Percentiles rank a stretch among this genome's conserved stretches.
Evolutionary conservation across 805 yeast genomes (phyloP).

Genomic region (Wickerhamomyces bovis): DNA sequence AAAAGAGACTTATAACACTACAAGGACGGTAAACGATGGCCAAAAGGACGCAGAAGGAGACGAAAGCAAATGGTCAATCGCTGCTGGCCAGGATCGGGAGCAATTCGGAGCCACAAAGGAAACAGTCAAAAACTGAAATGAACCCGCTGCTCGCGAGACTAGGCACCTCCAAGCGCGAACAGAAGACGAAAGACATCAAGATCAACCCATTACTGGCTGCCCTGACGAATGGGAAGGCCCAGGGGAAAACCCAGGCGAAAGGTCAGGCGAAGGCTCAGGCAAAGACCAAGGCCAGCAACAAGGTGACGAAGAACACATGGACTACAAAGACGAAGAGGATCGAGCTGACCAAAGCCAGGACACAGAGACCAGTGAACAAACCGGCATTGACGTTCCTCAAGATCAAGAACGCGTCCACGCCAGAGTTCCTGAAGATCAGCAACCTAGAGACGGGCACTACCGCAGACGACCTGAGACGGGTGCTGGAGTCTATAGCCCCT

Average conservation of each 20-base stretch:
- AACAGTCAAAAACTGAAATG: neutral
- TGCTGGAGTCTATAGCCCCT: constrained; percentile 20
- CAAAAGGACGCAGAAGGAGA: neutral
- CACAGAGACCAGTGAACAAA: neutral
- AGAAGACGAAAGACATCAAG: neutral
- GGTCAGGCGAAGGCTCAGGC: neutral
- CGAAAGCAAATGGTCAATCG: neutral
- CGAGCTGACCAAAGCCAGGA: neutral
- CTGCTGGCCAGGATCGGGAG: neutral
- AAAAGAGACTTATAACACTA: neutral
- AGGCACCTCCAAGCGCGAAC: neutral
- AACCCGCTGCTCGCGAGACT: constrained; percentile 6
- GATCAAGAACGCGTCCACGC: constrained; percentile 21
- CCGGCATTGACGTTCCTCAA: constrained; percentile 4
- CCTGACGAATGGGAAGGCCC: neutral
- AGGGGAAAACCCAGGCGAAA: too few relatives aligned
- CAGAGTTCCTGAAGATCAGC: constrained; percentile 24
- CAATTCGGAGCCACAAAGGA: neutral
- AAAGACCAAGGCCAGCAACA: neutral
- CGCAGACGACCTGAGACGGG: constrained; percentile 23
- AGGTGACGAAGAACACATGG: neutral
- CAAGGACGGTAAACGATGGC: neutral
- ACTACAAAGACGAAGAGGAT: neutral
- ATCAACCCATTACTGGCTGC: constrained; percentile 9
- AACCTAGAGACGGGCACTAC: constrained; percentile 28